Evolutionary conservation across 2,329 filamentous ascomycete genomes (phyloP), one percentile per base, ranked within the genome.

Genomic region (Berkeleyomyces basicola): DNA sequence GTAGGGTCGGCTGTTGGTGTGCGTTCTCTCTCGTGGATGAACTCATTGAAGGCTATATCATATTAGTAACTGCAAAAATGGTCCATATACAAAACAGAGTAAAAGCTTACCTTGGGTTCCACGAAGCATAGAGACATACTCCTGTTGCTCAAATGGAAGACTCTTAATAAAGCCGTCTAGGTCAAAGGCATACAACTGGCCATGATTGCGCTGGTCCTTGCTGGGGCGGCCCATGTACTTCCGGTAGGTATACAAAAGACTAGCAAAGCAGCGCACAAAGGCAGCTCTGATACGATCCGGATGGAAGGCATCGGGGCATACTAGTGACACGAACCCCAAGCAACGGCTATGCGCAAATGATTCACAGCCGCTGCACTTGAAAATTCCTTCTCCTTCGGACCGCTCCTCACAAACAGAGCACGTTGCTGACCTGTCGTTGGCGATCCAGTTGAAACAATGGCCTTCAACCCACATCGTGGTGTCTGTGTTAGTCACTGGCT

Each of bases 391-490:
- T 23, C 78, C 78, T 66, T 84, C 81, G 0, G 86, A 81, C 65
- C 82, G 84, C 57, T 92, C 88, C 55, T 90, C 86, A 69, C 88
- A 93, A 58, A 92, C 79, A 0, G 82, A 82, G 71, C 88, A 93
- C 4, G 78, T 76, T 0, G 81, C 82, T 46, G 78, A 77, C 11
- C 75, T 74, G 67, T 91, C 87, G 10, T 61, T 58, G 0, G 76
- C 70, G 61, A 78, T 77, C 77, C 82, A 87, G 65, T 84, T 81
- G 74, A 93, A 82, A 72, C 87, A 91, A 74, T 93, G 88, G 0
- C 88, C 88, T 72, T 93, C 88, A 1, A 90, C 86, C 88, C 88
- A 93, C 58, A 89, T 83, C 0, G 81, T 88, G 1, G 84, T 88
- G 58, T 90, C 86, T 0, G 87, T 90, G 69, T 92, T 89, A 57